Evolutionary conservation across 2,329 filamentous ascomycete species (phyloP).

Genomic region (Colletotrichum zoysiae): DNA sequence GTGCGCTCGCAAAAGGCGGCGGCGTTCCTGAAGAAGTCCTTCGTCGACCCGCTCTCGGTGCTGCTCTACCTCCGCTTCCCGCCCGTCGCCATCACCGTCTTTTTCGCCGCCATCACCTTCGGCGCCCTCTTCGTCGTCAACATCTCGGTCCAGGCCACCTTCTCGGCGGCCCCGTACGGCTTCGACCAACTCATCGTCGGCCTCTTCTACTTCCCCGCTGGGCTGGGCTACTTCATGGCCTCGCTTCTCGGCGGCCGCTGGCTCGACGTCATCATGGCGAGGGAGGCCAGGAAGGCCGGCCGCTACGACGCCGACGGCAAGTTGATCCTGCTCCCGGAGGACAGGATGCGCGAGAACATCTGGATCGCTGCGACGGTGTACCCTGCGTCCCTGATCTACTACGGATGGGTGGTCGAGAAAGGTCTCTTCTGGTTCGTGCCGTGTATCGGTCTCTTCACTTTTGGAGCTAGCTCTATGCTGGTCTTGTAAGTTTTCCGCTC

Average conservation of each 20-base stretch:
- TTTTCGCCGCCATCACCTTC: slow-evolving; percentile 81
- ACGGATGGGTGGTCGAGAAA: slow-evolving; percentile 79
- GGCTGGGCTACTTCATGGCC: slow-evolving; percentile 77
- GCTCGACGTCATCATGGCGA: slow-evolving; percentile 85
- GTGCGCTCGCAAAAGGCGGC: slow-evolving; percentile 67
- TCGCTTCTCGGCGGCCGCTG: slow-evolving; percentile 79
- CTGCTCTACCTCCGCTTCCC: slow-evolving; percentile 80
- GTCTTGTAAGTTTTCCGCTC: slow-evolving; percentile 65
- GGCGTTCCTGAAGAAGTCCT: slow-evolving; percentile 67
- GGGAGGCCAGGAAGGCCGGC: slow-evolving; percentile 77
- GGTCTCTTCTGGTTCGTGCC: slow-evolving; percentile 75
- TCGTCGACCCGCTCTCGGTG: slow-evolving; percentile 80
- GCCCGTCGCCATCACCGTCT: slow-evolving; percentile 79
- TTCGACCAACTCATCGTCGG: slow-evolving; percentile 78
- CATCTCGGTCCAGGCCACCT: slow-evolving; percentile 79
- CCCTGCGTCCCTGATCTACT: slow-evolving; percentile 78
- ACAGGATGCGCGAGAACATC: slow-evolving; percentile 85
- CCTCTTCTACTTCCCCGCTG: slow-evolving; percentile 81
- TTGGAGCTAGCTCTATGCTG: slow-evolving; percentile 83
- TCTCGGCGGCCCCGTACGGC: slow-evolving; percentile 74
- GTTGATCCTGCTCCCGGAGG: slow-evolving; percentile 79
- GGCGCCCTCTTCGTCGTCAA: slow-evolving; percentile 82
- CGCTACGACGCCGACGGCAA: slow-evolving; percentile 76
- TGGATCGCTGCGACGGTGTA: slow-evolving; percentile 80
- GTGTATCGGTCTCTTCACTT: slow-evolving; percentile 77